A percentile compares a stretch with the other conserved stretches of the same genome.
These are phyloP conservation scores for Handroanthus guayacan DNA, from an alignment of 257 asterid genomes.

Conservation along the genomic window DNA sequence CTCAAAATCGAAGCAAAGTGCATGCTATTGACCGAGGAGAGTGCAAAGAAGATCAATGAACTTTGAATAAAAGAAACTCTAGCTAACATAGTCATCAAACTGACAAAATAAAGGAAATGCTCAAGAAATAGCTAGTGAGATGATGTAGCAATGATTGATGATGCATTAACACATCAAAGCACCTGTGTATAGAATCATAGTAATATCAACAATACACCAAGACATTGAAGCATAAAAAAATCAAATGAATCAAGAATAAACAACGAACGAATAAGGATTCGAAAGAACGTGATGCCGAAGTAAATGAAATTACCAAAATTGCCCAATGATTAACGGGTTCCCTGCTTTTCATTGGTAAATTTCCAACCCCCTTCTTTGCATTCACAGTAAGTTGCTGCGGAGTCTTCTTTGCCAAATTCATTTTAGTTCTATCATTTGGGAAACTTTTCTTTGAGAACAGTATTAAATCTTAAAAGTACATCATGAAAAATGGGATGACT, in stretches of 20 bases:
- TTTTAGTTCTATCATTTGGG: conserved; percentile 11
- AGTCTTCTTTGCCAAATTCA: conserved; percentile 31
- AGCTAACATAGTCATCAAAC: neutral
- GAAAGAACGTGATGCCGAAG: neutral
- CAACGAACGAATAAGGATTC: neutral
- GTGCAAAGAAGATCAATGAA: neutral
- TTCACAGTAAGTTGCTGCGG: neutral
- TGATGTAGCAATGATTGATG: neutral
- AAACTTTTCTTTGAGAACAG: neutral
- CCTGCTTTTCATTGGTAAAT: conserved; percentile 22
- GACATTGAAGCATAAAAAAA: neutral
- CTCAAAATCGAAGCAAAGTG: neutral
- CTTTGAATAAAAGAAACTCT: neutral
- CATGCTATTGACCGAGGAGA: neutral
- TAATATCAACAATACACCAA: neutral
- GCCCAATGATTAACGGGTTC: conserved; percentile 46
- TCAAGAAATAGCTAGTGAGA: neutral
- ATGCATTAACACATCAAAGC: neutral
- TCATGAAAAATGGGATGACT: neutral
- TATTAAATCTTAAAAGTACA: conserved; percentile 20
- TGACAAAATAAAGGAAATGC: neutral
- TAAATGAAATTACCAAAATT: conserved; percentile 42
- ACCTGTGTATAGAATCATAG: neutral
- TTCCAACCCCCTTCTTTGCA: conserved; percentile 14
- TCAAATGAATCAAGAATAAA: neutral